Base-by-base conservation (phyloP, 139 green algal species). In the Picochlorum sp. region DNA sequence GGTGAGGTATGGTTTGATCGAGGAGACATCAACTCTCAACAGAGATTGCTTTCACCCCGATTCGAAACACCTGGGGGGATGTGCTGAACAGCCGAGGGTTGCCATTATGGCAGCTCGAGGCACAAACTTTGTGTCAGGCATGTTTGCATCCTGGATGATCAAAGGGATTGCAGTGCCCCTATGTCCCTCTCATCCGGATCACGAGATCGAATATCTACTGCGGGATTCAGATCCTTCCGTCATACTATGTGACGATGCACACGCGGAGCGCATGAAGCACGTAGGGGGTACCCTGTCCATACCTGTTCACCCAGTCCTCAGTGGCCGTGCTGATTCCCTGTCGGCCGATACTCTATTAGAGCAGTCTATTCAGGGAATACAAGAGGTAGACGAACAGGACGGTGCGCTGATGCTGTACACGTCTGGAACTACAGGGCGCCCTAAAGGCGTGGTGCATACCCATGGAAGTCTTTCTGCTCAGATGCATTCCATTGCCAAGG, bases 351-450 rank as follows among this genome's bases (percentile, higher is more conserved):
- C 41, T 11, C 10, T 59, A 15, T 20, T 59, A 14, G 23, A 52
- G 13, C 47, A 26, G 47, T 54, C 47, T 54, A 51, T 24, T 24
- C 9, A 55, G 4, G 51, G n/a, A 13, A 56, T 51, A 21, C 16
- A 37, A 45, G 63, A 44, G 37, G 34, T 30, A 18, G 0, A 45
- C 10, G 21, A 21, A 1, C 52, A 77, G 4, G 54, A 69, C 1
- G 87, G 82, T 4, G 85, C 91, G 4, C 73, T 99, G 18, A 87
- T 99, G 57, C 86, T 99, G 4, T 99, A 98, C 82, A 99, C 93
- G 9, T 95, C 85, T 67, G 93, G 93, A 31, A 99, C 92, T 18
- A 99, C 92, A 0, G 92, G 93, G 1, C 73, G 72, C 28, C 92
- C 93, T 15, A 99, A 99, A 76, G 79, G 78, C n/a, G 85, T 70